Evolutionary conservation across 2,329 filamentous ascomycete species (phyloP), one percentile per base, ranked within the genome.

Genomic region (Bipolaris oryzae): DNA sequence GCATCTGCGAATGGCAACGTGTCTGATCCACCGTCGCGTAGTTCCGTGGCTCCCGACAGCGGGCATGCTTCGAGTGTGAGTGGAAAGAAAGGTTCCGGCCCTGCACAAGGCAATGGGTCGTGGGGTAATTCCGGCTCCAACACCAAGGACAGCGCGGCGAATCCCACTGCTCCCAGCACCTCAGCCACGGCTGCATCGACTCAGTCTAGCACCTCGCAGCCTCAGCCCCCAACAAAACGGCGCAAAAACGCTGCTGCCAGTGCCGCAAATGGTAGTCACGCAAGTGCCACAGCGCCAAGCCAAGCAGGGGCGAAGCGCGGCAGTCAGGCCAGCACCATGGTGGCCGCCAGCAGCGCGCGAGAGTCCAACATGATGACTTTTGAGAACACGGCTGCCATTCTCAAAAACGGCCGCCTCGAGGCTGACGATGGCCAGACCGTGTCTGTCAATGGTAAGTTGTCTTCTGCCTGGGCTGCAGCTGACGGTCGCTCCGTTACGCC

Each of bases 301-400:
- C 77, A 80, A 59, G 74, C 68, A 42, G 60, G 54, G 47, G 52
- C 69, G 57, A 72, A 70, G 64, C 72, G 74, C 56, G 66, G 68
- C 53, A 70, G 64, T 44, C 68, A 72, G 51, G 55, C 55, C 50
- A 44, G 35, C 50, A 74, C 78, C 69, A 74, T 74, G 43, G 62
- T 64, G 69, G 76, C 72, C 72, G 74, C 78, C 55, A 73, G 72
- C 62, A 69, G 66, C 60, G 69, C 75, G 64, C 82, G 85, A 61
- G 87, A 92, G 70, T 89, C 90, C 50, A 97, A 96, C 76, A 89
- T 98, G 87, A 85, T 97, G 79, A 92, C 86, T 41, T 98, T 98
- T 77, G 88, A 91, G 61, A 87, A 87, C 60, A 87, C 84, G 70
- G 85, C 86, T 55, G 85, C 85, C 47, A 84, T 83, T 55, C 83